Base-by-base conservation (phyloP, 1,284 basidiomycete species). In the Lignosus rhinocerotis region DNA sequence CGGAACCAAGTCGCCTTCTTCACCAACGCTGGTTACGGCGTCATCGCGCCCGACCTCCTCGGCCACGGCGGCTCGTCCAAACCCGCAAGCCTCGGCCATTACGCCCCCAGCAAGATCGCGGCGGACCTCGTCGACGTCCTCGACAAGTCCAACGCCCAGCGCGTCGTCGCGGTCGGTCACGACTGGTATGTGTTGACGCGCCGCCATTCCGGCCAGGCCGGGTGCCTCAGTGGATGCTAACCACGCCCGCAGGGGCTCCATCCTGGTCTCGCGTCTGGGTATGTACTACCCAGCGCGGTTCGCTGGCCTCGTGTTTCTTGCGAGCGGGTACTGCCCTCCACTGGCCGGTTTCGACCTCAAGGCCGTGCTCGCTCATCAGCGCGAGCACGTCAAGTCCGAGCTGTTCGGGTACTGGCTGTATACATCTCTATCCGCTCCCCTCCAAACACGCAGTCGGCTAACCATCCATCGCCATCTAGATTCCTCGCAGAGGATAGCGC, bases 1-100 rank as follows among this genome's bases (percentile, higher is more conserved):
- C 69, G 72, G 33, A 65, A 75, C 58, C 76, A 81, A 55, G 75
- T 80, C 46, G 60, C 70, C 1, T 77, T 73, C 64, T 81, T 84
- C 71, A 53, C 71, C 38, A 62, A 66, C 14, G 65, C 70, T 25
- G 83, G 83, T 2, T 83, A 79, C 63, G 75, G 80, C n/a, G 64
- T 84, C 51, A 67, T 85, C 58, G 80, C 76, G 2, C 83, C 81
- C 9, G 81, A 84, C 67, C 74, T 80, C 72, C 75, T 84, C 10
- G 83, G 82, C 6, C 84, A 83, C 55, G 82, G 80, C 14, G 76
- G 74, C 4, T 82, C 81, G 16, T 77, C 78, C 63, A 83, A 81
- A 63, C 83, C 83, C 1, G 65, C 65, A 0, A 75, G 79, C 39
- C 66, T 76, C 2, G 66, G 65, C n/a, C 61, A 64, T 7, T 85